A percentile compares a stretch with the other conserved stretches of the same genome.
Conservation (phyloP, 768 basidiomycete species). For the Suillus luteus region DNA sequence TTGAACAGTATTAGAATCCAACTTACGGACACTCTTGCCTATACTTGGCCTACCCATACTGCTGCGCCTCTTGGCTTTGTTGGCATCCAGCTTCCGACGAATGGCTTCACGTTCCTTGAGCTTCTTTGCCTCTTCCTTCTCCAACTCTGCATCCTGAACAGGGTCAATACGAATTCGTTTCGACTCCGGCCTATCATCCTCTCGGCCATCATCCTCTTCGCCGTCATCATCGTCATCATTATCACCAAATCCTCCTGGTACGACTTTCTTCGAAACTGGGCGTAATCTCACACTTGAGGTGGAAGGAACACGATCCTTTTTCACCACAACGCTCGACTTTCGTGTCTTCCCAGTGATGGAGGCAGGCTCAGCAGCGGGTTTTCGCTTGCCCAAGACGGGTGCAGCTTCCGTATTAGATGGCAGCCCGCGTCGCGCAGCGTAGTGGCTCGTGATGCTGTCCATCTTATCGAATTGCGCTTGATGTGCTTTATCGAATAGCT, state of each 20-base stretch:
- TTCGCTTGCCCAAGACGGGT: slow-evolving; percentile 39
- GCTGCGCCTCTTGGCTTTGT: slow-evolving; percentile 68
- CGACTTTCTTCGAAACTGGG: slow-evolving; percentile 25
- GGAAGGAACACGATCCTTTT: slow-evolving; percentile 18
- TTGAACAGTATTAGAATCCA: slow-evolving; percentile 35
- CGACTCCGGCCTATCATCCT: slow-evolving; percentile 40
- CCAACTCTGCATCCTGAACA: slow-evolving; percentile 34
- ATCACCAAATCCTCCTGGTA: slow-evolving; percentile 62
- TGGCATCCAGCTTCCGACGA: slow-evolving; percentile 63
- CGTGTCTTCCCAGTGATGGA: slow-evolving; percentile 39
- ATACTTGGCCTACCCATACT: slow-evolving; percentile 54
- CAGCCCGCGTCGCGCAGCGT: slow-evolving; percentile 43
- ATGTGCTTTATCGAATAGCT: slow-evolving; percentile 60
- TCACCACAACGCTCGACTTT: slow-evolving; percentile 53
- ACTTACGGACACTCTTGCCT: slow-evolving; percentile 40
- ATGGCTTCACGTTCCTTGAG: slow-evolving; percentile 58
- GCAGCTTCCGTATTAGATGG: slow-evolving; percentile 22
- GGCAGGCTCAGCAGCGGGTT: slow-evolving; percentile 21
- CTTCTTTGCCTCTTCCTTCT: slow-evolving; percentile 36
- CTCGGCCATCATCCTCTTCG: slow-evolving; percentile 21
- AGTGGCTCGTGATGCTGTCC: slow-evolving; percentile 68
- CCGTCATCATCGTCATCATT: slow-evolving; percentile 51
- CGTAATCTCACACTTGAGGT: slow-evolving; percentile 1
- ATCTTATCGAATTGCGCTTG: slow-evolving; percentile 70
- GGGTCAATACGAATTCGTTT: slow-evolving; percentile 46